These are phyloP conservation scores for Termitomyces sp. DNA, from an alignment of 768 basidiomycete genomes.

Conservation along the genomic window DNA sequence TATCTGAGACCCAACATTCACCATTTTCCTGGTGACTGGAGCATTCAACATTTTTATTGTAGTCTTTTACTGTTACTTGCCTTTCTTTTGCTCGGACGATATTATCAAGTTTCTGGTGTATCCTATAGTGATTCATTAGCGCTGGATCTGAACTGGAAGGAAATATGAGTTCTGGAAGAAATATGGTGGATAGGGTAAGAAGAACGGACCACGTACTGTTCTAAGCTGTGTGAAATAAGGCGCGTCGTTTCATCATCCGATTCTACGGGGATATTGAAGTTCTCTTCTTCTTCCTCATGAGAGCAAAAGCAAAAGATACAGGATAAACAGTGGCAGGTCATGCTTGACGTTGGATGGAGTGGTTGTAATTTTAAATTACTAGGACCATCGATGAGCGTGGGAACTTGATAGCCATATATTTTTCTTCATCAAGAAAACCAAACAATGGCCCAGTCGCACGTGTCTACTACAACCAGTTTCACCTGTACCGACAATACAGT, in stretches of 20 bases:
- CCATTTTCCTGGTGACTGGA: conserved; percentile 53
- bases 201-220: conserved; percentile 19
- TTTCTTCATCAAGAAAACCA: too few species aligned
- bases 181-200: background rate
- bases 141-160: conserved; percentile 16
- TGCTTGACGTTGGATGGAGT: conserved; percentile 6
- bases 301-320: conserved; percentile 23
- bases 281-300: conserved; percentile 6
- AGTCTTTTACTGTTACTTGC: conserved; percentile 27
- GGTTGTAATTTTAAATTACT: too few species aligned
- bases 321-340: conserved; percentile 19
- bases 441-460: too few species aligned
- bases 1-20: conserved; percentile 54
- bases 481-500: too few species aligned
- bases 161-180: background rate
- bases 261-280: conserved; percentile 3
- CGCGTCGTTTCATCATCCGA: conserved; percentile 25
- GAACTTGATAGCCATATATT: too few species aligned
- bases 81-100: conserved; percentile 61
- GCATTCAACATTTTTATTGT: background rate
- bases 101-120: conserved; percentile 48
- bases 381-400: too few species aligned
- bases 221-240: conserved; percentile 25
- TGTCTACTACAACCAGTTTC: too few species aligned
- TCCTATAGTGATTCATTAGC: conserved; percentile 40